Evolutionary conservation across 495 filamentous ascomycete species (phyloP).

Genomic region (Podospora pseudopauciseta): DNA sequence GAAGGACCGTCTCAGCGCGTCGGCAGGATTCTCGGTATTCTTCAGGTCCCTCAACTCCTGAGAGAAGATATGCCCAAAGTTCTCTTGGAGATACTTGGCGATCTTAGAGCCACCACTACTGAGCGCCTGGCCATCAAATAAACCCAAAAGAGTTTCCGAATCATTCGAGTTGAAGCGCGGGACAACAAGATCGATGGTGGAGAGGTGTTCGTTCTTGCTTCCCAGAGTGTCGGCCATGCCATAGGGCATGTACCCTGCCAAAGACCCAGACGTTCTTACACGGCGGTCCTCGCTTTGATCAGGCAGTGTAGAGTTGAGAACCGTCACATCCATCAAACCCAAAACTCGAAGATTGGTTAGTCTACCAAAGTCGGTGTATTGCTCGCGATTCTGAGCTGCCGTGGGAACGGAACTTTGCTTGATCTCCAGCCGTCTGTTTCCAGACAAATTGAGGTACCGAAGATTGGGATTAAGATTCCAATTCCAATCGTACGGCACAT

Average conservation of each 20-base stretch:
- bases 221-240: conserved; percentile 96
- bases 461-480: conserved; percentile 98
- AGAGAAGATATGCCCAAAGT: conserved; percentile 78
- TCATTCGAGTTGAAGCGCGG: conserved; percentile 89
- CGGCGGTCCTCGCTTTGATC: conserved; percentile 93
- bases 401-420: conserved; percentile 63
- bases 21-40: conserved; percentile 64
- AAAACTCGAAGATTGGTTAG: conserved; percentile 83
- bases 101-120: conserved; percentile 88
- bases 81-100: conserved; percentile 93
- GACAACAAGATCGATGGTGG: conserved; percentile 96
- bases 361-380: conserved; percentile 87
- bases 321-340: conserved; percentile 96
- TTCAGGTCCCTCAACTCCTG: conserved; percentile 73
- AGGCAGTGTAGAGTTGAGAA: conserved; percentile 80
- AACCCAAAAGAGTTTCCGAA: conserved; percentile 81
- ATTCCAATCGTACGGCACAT: conserved; percentile 99
- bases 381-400: conserved; percentile 54
- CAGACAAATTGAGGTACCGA: conserved; percentile 92
- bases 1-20: conserved; percentile 84
- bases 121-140: conserved; percentile 89
- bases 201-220: conserved; percentile 83
- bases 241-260: conserved; percentile 83
- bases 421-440: conserved; percentile 96
- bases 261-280: conserved; percentile 90